Conservation (phyloP, 768 basidiomycete species). For the Podaxis sp. region DNA sequence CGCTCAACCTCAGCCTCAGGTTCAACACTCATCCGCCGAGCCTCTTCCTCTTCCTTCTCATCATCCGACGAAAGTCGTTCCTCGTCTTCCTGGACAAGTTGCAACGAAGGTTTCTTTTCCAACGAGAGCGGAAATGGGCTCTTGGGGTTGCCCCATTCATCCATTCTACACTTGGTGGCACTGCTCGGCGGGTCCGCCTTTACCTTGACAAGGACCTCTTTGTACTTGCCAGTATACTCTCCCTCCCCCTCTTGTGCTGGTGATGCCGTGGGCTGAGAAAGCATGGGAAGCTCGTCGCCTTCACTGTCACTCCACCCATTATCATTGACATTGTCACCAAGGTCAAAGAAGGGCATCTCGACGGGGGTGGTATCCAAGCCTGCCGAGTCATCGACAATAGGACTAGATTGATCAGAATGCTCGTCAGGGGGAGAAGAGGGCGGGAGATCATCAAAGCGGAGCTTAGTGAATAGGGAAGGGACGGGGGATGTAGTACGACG, state of each 20-base stretch:
- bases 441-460: conserved; percentile 13
- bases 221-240: conserved; percentile 68
- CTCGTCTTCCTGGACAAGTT: conserved; percentile 21
- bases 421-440: conserved; percentile 17
- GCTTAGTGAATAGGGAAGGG: not conserved
- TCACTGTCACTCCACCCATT: conserved; percentile 35
- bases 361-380: conserved; percentile 18
- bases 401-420: not conserved
- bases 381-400: conserved; percentile 6
- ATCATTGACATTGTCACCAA: conserved; percentile 20
- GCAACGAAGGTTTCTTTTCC: conserved; percentile 10
- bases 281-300: conserved; percentile 18
- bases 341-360: conserved; percentile 27
- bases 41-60: conserved; percentile 25
- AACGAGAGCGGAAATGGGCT: conserved; percentile 52
- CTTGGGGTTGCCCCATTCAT: conserved; percentile 64
- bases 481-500: conserved; percentile 4
- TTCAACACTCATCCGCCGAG: conserved; percentile 21
- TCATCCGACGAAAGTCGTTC: conserved; percentile 12
- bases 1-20: conserved; percentile 12
- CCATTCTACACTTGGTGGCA: conserved; percentile 42
- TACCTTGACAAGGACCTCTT: conserved; percentile 49
- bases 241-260: conserved; percentile 39
- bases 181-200: conserved; percentile 66
- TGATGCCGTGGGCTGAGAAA: conserved; percentile 13